A percentile compares a stretch with the other conserved stretches of the same genome.
Conservation (phyloP, 1,284 basidiomycete genomes). For the Cutaneotrichosporon dermatis region DNA sequence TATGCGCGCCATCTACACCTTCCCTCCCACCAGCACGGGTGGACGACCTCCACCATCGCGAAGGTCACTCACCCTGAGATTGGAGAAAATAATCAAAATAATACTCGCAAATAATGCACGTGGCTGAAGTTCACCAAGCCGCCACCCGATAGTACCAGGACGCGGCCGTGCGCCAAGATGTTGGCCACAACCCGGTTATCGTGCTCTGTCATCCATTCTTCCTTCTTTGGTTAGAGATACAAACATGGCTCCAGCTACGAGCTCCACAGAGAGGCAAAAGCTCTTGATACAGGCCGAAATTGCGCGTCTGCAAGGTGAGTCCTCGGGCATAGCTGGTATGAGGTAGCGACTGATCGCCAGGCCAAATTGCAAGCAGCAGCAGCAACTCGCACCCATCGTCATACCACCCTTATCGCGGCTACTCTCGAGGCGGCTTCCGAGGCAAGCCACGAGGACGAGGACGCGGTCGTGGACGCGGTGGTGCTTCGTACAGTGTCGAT, state of each 20-base stretch:
- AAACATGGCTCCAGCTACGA: conserved; percentile 9
- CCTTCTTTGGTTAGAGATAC: background rate
- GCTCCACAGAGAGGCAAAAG: conserved; percentile 39
- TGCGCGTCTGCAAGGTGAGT: conserved; percentile 18
- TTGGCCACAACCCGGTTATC: too few relatives aligned
- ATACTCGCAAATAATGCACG: too few relatives aligned
- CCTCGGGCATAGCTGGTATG: too few relatives aligned
- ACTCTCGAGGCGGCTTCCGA: conserved; percentile 12
- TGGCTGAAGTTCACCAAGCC: too few relatives aligned
- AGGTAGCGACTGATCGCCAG: conserved; percentile 12
- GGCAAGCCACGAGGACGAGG: conserved; percentile 6
- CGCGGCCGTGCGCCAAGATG: too few relatives aligned
- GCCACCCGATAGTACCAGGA: too few relatives aligned
- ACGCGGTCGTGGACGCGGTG: conserved; percentile 2
- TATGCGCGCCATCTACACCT: background rate
- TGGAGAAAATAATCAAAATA: too few relatives aligned
- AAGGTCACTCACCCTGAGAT: too few relatives aligned
- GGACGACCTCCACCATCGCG: conserved; percentile 2
- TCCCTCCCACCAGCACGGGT: background rate
- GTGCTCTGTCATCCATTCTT: too few relatives aligned
- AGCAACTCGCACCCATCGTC: conserved; percentile 17
- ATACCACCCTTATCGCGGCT: conserved; percentile 36
- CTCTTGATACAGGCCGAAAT: conserved; percentile 45
- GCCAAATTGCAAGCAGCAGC: conserved; percentile 35
- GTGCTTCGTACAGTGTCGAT: conserved; percentile 3